These are phyloP conservation scores for Cymbidium sinense DNA, from an alignment of 106 monocot species.

Conservation along the genomic window DNA sequence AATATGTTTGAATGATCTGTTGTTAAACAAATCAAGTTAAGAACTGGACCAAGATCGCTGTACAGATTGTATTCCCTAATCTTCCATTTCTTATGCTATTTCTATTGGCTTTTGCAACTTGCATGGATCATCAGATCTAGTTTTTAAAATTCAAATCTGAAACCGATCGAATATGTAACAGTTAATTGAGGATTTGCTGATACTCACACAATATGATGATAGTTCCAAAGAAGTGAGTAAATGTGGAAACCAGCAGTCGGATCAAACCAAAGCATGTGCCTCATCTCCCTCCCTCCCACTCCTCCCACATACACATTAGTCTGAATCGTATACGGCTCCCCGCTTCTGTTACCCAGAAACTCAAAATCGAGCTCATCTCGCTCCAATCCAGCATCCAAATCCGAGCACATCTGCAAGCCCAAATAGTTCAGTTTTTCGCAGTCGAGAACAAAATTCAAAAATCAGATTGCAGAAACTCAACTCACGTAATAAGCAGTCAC, in stretches of 20 bases:
- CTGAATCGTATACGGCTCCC: conserved; percentile 87
- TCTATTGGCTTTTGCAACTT: no score
- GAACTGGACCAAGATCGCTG: no score
- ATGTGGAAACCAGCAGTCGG: conserved; percentile 88
- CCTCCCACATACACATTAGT: conserved; percentile 92
- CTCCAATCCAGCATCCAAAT: conserved; percentile 64
- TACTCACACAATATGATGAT: conserved; percentile 77
- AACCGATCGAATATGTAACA: no score
- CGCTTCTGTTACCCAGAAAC: conserved; percentile 91
- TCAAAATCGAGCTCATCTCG: conserved; percentile 93
- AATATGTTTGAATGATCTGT: no score
- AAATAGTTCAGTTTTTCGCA: not conserved
- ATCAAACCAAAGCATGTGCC: conserved; percentile 95
- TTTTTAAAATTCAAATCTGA: no score
- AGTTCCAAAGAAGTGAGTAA: conserved; percentile 89
- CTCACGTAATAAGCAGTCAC: conserved; percentile 95
- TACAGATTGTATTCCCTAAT: no score
- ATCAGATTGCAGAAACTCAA: not conserved
- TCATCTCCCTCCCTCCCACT: conserved; percentile 84
- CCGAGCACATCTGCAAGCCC: conserved; percentile 81
- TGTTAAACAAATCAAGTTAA: no score
- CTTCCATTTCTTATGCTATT: no score
- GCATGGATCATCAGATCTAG: no score
- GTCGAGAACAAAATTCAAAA: not conserved
- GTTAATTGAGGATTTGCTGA: no score